Base-by-base conservation (phyloP, 371 early-diverging fungal species). In the Lichtheimia ornata region DNA sequence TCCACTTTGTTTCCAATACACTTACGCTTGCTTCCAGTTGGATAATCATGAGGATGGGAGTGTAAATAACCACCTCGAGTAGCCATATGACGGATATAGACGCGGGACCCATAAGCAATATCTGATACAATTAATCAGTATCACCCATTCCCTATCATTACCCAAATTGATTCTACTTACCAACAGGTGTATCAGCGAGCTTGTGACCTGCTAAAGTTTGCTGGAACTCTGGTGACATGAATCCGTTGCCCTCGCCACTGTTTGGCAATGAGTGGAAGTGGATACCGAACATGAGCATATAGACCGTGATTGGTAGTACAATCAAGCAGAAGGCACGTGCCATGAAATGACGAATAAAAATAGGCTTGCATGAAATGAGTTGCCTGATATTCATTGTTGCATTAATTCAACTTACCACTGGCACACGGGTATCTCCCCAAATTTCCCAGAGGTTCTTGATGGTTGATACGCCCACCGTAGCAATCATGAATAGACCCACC, bases 151-250 rank as follows among this genome's bases (percentile, higher is more conserved):
- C 18, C 30, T 35, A 2, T 42, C 20, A 47, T 47, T 5, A n/a
- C 5, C n/a, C 35, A 4, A 45, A 43, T 41, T 14, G 11, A 25
- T 50, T 18, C 22, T 22, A 1, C 55, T 62, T 69, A 77, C 77
- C 79, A 64, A 81, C 63, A 15, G 83, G 81, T 0, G 79, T 64
- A 45, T 83, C 84, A 7, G 72, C 72, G 77, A 89, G 79, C 2
- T 82, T 77, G 72, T 89, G 95, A 42, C 95, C 96, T 9, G 77
- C 72, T 7, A 98, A 76, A 28, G 92, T 91, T 60, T 90, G 89
- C 66, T 98, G 97, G 81, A 98, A 98, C 58, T 83, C 82, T n/a
- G 94, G 85, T 50, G 89, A 87, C 93, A 97, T 97, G 74, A 96
- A 98, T 3, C 86, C 91, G 71, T 97, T 97, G 18, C 99, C 99